phyloP scores from a whole-genome alignment of 169 alveolate genomes.

The Eimeria tenella region DNA sequence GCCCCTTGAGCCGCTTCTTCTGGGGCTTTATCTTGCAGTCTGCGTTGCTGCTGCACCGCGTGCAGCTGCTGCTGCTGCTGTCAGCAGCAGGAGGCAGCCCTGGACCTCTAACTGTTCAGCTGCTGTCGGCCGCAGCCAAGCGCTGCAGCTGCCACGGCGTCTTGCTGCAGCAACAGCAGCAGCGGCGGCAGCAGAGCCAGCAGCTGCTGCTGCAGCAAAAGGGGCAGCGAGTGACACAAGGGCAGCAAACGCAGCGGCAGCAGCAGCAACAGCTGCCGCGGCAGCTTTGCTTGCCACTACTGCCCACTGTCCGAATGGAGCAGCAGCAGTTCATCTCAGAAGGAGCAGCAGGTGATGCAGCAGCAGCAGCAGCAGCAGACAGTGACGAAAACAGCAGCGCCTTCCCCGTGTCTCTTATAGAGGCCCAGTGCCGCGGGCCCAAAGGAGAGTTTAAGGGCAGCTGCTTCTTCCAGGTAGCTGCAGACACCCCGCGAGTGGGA shows the following conservation, averaged over 20 bases:
- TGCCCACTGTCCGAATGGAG: no score
- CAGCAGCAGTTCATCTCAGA: background rate
- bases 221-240: background rate
- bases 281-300: background rate
- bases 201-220: background rate
- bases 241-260: background rate
- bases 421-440: background rate
- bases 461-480: slow-evolving; percentile 1
- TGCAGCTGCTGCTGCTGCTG: no score
- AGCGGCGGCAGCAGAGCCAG: slow-evolving; percentile 20
- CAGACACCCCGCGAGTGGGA: background rate
- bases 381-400: slow-evolving; percentile 17
- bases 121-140: slow-evolving; percentile 11
- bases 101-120: background rate
- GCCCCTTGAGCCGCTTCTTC: background rate
- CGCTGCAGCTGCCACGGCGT: slow-evolving; percentile 8
- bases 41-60: background rate
- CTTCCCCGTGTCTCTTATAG: background rate
- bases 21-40: background rate
- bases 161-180: slow-evolving; percentile 43
- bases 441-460: slow-evolving; percentile 24
- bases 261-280: background rate
- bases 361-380: slow-evolving; percentile 40
- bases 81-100: slow-evolving; percentile 45
- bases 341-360: background rate